Percentiles rank a stretch among this genome's conserved stretches.
Evolutionary conservation across 1,284 basidiomycete species (phyloP).

Genomic region (Butyriboletus appendiculatus): DNA sequence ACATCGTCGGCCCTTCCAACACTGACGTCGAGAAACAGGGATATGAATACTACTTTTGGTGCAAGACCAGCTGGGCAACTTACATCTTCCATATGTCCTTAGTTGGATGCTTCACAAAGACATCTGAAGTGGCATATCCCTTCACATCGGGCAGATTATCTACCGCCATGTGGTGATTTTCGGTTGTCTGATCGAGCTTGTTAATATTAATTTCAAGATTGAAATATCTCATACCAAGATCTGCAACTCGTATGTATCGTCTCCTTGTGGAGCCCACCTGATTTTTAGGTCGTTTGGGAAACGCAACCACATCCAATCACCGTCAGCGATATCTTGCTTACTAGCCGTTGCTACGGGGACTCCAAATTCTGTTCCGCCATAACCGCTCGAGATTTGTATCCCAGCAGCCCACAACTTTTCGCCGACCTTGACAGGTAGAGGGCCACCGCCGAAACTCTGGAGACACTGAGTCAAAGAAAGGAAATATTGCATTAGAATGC

Average conservation of each 20-base stretch:
- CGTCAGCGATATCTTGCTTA: constrained; percentile 16
- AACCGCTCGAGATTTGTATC: constrained; percentile 16
- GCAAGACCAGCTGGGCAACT: not conserved
- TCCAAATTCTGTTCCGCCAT: constrained; percentile 34
- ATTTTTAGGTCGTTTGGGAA: constrained; percentile 19
- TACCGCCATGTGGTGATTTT: constrained; percentile 14
- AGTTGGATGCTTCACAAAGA: constrained; percentile 34
- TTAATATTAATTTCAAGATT: too few relatives aligned
- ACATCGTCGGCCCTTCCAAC: constrained; percentile 32
- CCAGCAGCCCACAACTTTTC: constrained; percentile 23
- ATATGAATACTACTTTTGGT: not conserved
- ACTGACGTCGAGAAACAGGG: constrained; percentile 1
- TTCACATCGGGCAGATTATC: constrained; percentile 33
- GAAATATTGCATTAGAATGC: not conserved
- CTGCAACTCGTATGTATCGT: constrained; percentile 36
- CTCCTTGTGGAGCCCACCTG: constrained; percentile 32
- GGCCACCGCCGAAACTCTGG: constrained; percentile 29
- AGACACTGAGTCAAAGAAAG: not conserved
- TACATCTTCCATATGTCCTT: constrained; percentile 32
- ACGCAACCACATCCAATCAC: constrained; percentile 36
- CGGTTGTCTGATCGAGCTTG: constrained; percentile 5
- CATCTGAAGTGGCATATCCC: constrained; percentile 32
- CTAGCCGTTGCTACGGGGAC: not conserved
- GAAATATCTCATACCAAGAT: constrained; percentile 27
- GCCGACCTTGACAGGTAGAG: constrained; percentile 24